Evolutionary conservation across 352 stramenopile species (phyloP).

Genomic region (Aphanomyces euteiches): DNA sequence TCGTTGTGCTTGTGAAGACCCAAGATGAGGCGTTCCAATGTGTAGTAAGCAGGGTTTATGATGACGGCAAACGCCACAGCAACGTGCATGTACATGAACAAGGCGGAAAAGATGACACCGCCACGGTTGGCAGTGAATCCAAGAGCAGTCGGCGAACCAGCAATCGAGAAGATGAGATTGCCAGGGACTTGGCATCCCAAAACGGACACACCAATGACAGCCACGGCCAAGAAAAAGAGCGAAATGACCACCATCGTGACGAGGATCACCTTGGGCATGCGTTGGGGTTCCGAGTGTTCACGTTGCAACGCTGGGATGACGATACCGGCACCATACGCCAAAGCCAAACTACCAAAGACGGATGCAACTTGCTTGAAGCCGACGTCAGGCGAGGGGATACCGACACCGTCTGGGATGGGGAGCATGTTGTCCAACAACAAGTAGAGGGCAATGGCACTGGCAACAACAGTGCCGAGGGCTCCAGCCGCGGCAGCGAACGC

Average conservation of each 20-base stretch:
- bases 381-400: conserved; percentile 26
- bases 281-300: conserved; percentile 29
- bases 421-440: conserved; percentile 30
- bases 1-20: conserved; percentile 38
- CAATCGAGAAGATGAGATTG: conserved; percentile 33
- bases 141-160: neutral
- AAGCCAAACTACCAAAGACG: conserved; percentile 35
- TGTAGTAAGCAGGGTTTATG: conserved; percentile 48
- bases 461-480: conserved; percentile 36
- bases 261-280: conserved; percentile 32
- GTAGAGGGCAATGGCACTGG: conserved; percentile 26
- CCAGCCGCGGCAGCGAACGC: conserved; percentile 15
- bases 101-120: conserved; percentile 28
- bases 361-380: conserved; percentile 26
- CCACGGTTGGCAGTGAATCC: conserved; percentile 32
- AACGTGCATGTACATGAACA: conserved; percentile 50
- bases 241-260: conserved; percentile 30
- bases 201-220: conserved; percentile 23
- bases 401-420: neutral
- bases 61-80: conserved; percentile 49
- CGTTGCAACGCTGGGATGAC: conserved; percentile 31
- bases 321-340: conserved; percentile 33
- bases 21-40: conserved; percentile 44
- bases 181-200: conserved; percentile 33
- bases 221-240: conserved; percentile 28